Conservation (phyloP, 2,329 filamentous ascomycete genomes). For the Alternaria ventricosa region DNA sequence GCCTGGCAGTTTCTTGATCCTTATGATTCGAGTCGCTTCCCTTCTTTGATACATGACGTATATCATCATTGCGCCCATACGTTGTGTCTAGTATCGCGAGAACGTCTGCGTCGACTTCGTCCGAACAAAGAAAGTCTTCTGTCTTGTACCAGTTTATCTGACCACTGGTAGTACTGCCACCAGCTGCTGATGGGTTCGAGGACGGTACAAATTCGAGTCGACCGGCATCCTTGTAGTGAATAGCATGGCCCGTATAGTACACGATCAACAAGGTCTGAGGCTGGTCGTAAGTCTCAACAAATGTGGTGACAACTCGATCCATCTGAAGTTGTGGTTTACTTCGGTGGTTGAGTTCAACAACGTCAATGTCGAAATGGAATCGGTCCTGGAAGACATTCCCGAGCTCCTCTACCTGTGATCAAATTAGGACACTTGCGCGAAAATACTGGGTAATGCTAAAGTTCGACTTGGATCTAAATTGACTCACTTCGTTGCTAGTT, state of each 20-base stretch:
- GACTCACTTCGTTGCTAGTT: neutral
- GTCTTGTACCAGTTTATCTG: neutral
- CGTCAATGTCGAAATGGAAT: fast-evolving
- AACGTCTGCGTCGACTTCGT: neutral
- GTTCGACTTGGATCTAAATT: fast-evolving
- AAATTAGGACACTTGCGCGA: fast-evolving
- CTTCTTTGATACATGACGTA: neutral
- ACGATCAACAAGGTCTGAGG: neutral
- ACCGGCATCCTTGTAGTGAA: neutral
- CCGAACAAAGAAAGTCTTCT: neutral
- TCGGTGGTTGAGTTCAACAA: neutral
- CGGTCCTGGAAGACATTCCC: neutral
- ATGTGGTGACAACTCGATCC: neutral
- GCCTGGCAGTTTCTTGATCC: fast-evolving
- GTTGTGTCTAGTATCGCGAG: neutral
- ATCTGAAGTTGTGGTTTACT: neutral
- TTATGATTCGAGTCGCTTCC: fast-evolving
- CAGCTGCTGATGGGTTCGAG: fast-evolving
- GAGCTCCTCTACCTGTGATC: neutral
- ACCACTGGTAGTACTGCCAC: neutral
- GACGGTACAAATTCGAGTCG: neutral
- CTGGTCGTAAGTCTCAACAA: fast-evolving
- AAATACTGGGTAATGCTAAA: fast-evolving
- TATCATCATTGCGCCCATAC: neutral
- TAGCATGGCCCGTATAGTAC: neutral